Evolutionary conservation across 2,329 filamentous ascomycete genomes (phyloP).

Genomic region (Claviceps cyperi): DNA sequence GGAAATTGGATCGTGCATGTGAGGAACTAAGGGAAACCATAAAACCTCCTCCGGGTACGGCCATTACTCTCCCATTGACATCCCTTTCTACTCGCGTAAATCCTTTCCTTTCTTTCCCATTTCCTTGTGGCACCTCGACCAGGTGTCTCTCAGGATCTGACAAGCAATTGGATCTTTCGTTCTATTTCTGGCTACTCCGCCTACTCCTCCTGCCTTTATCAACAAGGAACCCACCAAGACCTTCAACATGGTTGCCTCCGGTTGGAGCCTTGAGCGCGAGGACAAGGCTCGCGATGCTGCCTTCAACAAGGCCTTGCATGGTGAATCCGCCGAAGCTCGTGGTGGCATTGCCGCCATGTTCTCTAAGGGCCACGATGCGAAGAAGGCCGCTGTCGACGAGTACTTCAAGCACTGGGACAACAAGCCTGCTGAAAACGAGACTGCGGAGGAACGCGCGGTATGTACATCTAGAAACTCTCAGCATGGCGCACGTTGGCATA

Average conservation of each 20-base stretch:
- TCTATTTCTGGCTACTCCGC: neutral
- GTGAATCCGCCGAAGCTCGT: slow-evolving; percentile 48
- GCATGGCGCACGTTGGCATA: neutral
- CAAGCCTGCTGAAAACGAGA: slow-evolving; percentile 66
- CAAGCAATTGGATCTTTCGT: neutral
- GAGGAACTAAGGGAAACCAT: slow-evolving; percentile 1
- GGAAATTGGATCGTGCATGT: slow-evolving; percentile 3
- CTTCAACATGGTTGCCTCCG: slow-evolving; percentile 30
- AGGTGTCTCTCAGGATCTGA: neutral
- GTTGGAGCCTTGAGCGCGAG: slow-evolving; percentile 55
- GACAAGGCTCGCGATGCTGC: slow-evolving; percentile 74
- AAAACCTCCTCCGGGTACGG: slow-evolving; percentile 1
- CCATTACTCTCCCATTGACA: neutral
- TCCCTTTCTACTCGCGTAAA: neutral
- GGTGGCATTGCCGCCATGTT: slow-evolving; percentile 76
- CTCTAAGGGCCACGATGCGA: slow-evolving; percentile 60
- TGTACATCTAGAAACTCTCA: slow-evolving; percentile 12
- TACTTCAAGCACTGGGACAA: slow-evolving; percentile 98
- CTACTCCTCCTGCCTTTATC: slow-evolving; percentile 1
- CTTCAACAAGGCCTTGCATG: slow-evolving; percentile 84
- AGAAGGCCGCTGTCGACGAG: slow-evolving; percentile 72
- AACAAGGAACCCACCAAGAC: neutral
- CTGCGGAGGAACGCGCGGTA: slow-evolving; percentile 66
- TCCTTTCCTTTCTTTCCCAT: slow-evolving; percentile 1
- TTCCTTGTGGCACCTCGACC: neutral